Conservation (phyloP, 495 filamentous ascomycete species). For the Echria macrotheca region DNA sequence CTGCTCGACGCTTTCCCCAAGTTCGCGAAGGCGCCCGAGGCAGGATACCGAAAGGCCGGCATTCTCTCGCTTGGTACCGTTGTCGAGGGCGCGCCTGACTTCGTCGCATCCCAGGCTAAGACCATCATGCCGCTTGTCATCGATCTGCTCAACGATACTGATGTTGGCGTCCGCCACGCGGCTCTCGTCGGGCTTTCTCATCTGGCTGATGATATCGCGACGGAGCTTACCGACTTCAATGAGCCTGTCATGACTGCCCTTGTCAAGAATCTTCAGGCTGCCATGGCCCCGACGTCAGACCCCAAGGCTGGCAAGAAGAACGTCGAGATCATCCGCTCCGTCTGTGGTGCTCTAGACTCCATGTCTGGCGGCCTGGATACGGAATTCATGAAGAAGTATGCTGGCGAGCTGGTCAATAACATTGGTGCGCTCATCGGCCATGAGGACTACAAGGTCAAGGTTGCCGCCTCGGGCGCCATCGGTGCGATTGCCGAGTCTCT, state of each 20-base stretch:
- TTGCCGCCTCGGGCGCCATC: slow-evolving; percentile 78
- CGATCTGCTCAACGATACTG: slow-evolving; percentile 75
- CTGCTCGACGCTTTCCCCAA: slow-evolving; percentile 76
- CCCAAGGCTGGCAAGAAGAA: slow-evolving; percentile 60
- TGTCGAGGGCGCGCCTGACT: slow-evolving; percentile 94
- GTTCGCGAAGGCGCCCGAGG: slow-evolving; percentile 66
- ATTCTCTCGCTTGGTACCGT: slow-evolving; percentile 89
- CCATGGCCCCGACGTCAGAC: slow-evolving; percentile 47
- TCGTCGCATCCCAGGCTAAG: slow-evolving; percentile 83
- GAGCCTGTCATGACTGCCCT: slow-evolving; percentile 74
- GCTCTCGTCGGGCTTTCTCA: slow-evolving; percentile 80
- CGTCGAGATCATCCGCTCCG: slow-evolving; percentile 78
- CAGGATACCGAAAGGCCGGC: slow-evolving; percentile 79
- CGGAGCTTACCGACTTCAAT: slow-evolving; percentile 80
- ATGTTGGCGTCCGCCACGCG: slow-evolving; percentile 75
- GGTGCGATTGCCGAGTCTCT: slow-evolving; percentile 83
- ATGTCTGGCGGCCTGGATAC: slow-evolving; percentile 84
- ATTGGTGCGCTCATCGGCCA: slow-evolving; percentile 75
- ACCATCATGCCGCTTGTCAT: slow-evolving; percentile 82
- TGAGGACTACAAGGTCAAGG: slow-evolving; percentile 84
- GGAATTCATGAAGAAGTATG: slow-evolving; percentile 74
- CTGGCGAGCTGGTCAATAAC: slow-evolving; percentile 73
- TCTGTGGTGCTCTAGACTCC: slow-evolving; percentile 86
- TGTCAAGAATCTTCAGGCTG: slow-evolving; percentile 80
- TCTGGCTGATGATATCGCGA: slow-evolving; percentile 86